These are phyloP conservation scores for Quillaja saponaria DNA, from an alignment of 306 rosid species.

Conservation along the genomic window DNA sequence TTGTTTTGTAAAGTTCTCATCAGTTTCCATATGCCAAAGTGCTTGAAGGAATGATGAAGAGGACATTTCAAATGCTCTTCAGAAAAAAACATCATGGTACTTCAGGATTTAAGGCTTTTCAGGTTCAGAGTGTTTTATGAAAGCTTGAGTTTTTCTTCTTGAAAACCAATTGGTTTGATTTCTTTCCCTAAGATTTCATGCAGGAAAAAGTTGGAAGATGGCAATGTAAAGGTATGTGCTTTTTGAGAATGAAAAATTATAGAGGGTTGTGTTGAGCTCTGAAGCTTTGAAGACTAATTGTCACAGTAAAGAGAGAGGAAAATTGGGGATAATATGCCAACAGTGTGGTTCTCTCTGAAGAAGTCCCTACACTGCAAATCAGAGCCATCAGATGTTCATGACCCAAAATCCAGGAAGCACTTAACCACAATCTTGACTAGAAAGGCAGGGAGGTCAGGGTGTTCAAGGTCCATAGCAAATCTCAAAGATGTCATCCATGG, in stretches of 20 bases:
- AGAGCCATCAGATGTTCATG: slow-evolving; percentile 85
- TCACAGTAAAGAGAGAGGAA: background rate
- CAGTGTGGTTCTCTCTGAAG: slow-evolving; percentile 83
- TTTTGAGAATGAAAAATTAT: slow-evolving; percentile 31
- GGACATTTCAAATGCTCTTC: slow-evolving; percentile 10
- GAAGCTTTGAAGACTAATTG: slow-evolving; percentile 28
- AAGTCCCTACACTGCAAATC: slow-evolving; percentile 85
- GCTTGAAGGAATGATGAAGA: slow-evolving; percentile 19
- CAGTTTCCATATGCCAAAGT: slow-evolving; percentile 29
- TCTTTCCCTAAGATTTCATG: slow-evolving; percentile 32
- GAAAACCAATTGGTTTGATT: background rate
- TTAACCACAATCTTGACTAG: slow-evolving; percentile 70
- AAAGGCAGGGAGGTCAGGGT: slow-evolving; percentile 74
- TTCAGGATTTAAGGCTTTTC: background rate
- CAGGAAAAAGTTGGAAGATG: slow-evolving; percentile 21
- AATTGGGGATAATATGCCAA: slow-evolving; percentile 55
- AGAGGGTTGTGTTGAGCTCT: background rate
- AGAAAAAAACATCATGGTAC: slow-evolving; percentile 23
- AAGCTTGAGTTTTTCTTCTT: slow-evolving; percentile 8
- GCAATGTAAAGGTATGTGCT: slow-evolving; percentile 26
- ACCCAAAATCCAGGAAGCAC: slow-evolving; percentile 71
- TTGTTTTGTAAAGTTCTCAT: slow-evolving; percentile 14
- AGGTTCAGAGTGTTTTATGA: slow-evolving; percentile 9
- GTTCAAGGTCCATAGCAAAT: slow-evolving; percentile 90
- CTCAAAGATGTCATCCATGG: slow-evolving; percentile 94